A percentile compares a stretch with the other conserved stretches of the same genome.
Conservation (phyloP, 2,329 filamentous ascomycete species). For the Talaromyces sp. region DNA sequence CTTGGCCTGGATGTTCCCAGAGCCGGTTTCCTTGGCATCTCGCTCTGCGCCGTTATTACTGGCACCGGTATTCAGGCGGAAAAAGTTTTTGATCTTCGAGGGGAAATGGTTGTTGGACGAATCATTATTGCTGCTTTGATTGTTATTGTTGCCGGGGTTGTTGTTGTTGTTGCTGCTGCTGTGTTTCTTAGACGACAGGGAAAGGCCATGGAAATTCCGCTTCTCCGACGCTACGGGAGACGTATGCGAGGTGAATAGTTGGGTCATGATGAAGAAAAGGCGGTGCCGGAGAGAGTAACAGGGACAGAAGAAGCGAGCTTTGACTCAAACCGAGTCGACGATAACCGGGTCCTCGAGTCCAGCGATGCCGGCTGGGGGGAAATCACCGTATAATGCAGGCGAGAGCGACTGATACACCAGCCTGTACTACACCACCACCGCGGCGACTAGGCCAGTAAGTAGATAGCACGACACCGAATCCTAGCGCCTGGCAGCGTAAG, state of each 20-base stretch:
- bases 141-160: slow-evolving; percentile 18
- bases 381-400: not conserved
- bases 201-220: slow-evolving; percentile 42
- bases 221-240: slow-evolving; percentile 41
- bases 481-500: not conserved
- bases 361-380: not conserved
- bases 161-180: slow-evolving; percentile 26
- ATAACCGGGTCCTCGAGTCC: not conserved
- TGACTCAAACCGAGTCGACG: not conserved
- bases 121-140: slow-evolving; percentile 19
- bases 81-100: slow-evolving; percentile 65
- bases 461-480: not conserved
- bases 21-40: slow-evolving; percentile 30
- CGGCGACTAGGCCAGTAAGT: not conserved
- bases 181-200: slow-evolving; percentile 42
- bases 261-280: slow-evolving; percentile 33
- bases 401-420: not conserved
- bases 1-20: slow-evolving; percentile 46
- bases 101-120: slow-evolving; percentile 46
- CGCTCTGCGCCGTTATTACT: slow-evolving; percentile 26
- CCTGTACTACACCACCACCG: not conserved
- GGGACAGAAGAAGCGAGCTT: not conserved
- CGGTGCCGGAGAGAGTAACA: not conserved
- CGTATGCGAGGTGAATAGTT: slow-evolving; percentile 34
- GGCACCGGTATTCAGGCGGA: slow-evolving; percentile 56